These are phyloP conservation scores for Wallacemonas sp. DNA, from an alignment of 208 protist species.

Conservation along the genomic window DNA sequence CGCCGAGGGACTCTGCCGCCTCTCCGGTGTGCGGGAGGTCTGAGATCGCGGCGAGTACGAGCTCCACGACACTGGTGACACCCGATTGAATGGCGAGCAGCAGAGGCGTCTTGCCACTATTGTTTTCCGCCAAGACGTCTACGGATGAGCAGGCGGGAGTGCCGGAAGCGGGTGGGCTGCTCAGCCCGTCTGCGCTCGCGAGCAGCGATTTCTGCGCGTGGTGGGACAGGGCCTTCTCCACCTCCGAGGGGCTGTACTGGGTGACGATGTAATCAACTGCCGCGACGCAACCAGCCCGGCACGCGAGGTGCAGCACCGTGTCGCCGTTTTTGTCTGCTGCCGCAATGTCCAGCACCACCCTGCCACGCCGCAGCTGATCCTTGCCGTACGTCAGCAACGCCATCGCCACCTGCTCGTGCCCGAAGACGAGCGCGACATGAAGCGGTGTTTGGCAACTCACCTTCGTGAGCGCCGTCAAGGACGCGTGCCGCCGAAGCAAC, in stretches of 20 bases:
- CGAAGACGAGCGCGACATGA: conserved; percentile 56
- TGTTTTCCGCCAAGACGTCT: conserved; percentile 41
- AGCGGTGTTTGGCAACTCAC: conserved; percentile 60
- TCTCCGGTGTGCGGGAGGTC: conserved; percentile 8
- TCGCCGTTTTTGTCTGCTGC: conserved; percentile 65
- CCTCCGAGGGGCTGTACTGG: conserved; percentile 74
- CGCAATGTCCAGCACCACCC: conserved; percentile 56
- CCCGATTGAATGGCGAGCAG: conserved; percentile 64
- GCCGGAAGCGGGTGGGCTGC: neutral
- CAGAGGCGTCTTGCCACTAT: conserved; percentile 60
- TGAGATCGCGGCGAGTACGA: conserved; percentile 46
- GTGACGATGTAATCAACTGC: conserved; percentile 80
- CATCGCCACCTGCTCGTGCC: conserved; percentile 56
- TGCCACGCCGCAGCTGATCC: conserved; percentile 60
- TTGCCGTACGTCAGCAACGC: conserved; percentile 74
- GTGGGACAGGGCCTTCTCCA: conserved; percentile 26
- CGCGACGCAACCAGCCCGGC: conserved; percentile 36
- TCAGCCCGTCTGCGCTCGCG: neutral
- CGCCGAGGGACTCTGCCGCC: conserved; percentile 16
- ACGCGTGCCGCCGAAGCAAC: conserved; percentile 55
- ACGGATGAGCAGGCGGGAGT: conserved; percentile 5
- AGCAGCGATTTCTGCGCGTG: neutral
- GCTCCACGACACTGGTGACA: conserved; percentile 48
- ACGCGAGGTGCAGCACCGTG: conserved; percentile 68
- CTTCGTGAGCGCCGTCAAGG: conserved; percentile 53